phyloP scores from a whole-genome alignment of 495 filamentous ascomycete genomes.

The Xylaria nigripes region DNA sequence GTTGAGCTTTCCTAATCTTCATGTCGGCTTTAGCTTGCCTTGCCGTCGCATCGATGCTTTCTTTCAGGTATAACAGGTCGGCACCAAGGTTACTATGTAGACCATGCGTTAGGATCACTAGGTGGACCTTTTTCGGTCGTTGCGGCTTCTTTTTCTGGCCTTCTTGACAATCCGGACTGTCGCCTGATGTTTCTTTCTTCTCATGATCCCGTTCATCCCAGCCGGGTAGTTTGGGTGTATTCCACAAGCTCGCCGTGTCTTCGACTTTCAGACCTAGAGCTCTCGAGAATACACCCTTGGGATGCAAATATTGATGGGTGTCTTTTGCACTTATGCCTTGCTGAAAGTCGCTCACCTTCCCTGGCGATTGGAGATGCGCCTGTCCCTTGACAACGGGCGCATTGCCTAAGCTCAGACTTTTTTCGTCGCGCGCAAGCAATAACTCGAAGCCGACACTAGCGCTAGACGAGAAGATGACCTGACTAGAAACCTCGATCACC shows the following conservation, averaged over 20 bases:
- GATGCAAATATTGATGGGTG: slow-evolving; percentile 42
- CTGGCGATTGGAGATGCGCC: slow-evolving; percentile 44
- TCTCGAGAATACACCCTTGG: slow-evolving; percentile 68
- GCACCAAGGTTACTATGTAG: slow-evolving; percentile 94
- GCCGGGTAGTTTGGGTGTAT: slow-evolving; percentile 69
- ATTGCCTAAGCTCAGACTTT: slow-evolving; percentile 61
- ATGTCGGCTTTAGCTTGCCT: slow-evolving; percentile 57
- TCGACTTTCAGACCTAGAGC: slow-evolving; percentile 72
- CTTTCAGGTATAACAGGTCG: slow-evolving; percentile 95
- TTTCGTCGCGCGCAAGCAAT: slow-evolving; percentile 75
- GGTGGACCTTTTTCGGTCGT: slow-evolving; percentile 63
- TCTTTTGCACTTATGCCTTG: slow-evolving; percentile 41
- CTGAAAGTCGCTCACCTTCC: slow-evolving; percentile 65
- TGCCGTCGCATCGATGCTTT: slow-evolving; percentile 82
- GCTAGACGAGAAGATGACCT: slow-evolving; percentile 82
- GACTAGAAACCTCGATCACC: slow-evolving; percentile 85
- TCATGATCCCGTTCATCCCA: slow-evolving; percentile 39
- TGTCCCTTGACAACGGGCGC: slow-evolving; percentile 38
- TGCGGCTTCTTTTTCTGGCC: slow-evolving; percentile 17
- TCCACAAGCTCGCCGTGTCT: slow-evolving; percentile 85
- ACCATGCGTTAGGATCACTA: slow-evolving; percentile 90
- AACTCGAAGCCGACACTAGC: slow-evolving; percentile 89
- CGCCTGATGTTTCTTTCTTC: slow-evolving; percentile 12
- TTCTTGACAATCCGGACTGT: slow-evolving; percentile 12
- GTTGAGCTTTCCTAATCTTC: slow-evolving; percentile 45